phyloP scores from a whole-genome alignment of 1,284 basidiomycete genomes.

The Microbotryomycetes sp. region DNA sequence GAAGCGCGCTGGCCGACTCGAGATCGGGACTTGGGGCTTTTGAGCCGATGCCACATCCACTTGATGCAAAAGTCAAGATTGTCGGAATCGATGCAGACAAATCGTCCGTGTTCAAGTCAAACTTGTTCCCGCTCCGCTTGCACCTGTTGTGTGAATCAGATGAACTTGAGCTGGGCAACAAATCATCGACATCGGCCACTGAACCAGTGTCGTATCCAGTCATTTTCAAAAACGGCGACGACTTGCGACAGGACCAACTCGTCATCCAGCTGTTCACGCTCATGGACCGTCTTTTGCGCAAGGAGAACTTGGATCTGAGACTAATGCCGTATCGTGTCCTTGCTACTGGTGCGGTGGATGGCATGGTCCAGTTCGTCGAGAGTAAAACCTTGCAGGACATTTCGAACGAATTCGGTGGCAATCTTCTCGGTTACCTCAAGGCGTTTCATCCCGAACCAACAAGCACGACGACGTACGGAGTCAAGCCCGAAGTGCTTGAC shows the following conservation, averaged over 20 bases:
- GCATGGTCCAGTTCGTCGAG: constrained; percentile 93
- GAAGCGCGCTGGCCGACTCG: constrained; percentile 71
- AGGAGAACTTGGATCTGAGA: constrained; percentile 92
- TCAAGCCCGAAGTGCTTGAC: constrained; percentile 86
- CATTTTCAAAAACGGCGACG: constrained; percentile 99
- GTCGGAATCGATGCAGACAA: constrained; percentile 83
- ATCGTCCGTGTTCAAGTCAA: constrained; percentile 95
- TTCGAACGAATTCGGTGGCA: constrained; percentile 75
- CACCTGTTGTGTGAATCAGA: constrained; percentile 74
- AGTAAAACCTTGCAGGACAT: constrained; percentile 93
- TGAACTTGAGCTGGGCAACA: constrained; percentile 44
- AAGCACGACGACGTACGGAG: constrained; percentile 84
- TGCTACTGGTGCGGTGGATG: constrained; percentile 84
- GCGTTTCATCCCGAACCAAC: constrained; percentile 82
- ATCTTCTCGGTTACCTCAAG: constrained; percentile 75
- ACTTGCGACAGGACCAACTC: constrained; percentile 94
- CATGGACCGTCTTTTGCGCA: constrained; percentile 88
- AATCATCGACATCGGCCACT: background rate
- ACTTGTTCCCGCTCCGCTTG: constrained; percentile 82
- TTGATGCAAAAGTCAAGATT: constrained; percentile 75
- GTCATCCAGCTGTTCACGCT: constrained; percentile 95
- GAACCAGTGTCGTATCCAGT: constrained; percentile 65
- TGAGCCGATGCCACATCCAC: constrained; percentile 68
- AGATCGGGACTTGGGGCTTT: constrained; percentile 64
- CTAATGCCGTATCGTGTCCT: constrained; percentile 89